These are phyloP conservation scores for Geotrichum reessii DNA, from an alignment of 1,139 yeast genomes.

Conservation along the genomic window DNA sequence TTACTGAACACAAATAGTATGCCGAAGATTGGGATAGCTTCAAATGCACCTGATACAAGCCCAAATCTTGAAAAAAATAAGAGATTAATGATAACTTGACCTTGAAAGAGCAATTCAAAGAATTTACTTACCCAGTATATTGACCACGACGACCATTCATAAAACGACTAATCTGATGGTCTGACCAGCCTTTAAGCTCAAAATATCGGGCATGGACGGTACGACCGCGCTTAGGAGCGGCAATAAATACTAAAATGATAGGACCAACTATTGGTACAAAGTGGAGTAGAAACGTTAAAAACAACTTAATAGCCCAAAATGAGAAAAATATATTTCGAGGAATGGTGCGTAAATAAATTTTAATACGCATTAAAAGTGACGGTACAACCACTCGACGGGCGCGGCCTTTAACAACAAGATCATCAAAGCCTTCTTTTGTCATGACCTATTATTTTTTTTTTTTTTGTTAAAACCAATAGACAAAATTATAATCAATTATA, in stretches of 20 bases:
- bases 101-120: too few relatives aligned
- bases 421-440: conserved; percentile 46
- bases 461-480: too few relatives aligned
- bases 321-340: conserved; percentile 35
- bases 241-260: conserved; percentile 45
- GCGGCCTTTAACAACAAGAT: conserved; percentile 45
- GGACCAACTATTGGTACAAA: conserved; percentile 64
- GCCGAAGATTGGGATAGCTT: conserved; percentile 56
- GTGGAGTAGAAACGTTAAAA: conserved; percentile 39
- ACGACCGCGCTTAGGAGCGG: conserved; percentile 56
- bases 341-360: conserved; percentile 26
- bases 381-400: conserved; percentile 40
- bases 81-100: conserved; percentile 3
- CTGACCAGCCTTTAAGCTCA: conserved; percentile 49
- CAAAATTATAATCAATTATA: conserved; percentile 25
- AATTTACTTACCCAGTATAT: conserved; percentile 29
- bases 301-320: conserved; percentile 35
- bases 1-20: conserved; percentile 61
- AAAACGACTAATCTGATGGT: conserved; percentile 37
- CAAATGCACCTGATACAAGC: conserved; percentile 51
- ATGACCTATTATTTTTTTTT: conserved; percentile 35
- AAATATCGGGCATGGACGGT: conserved; percentile 56
- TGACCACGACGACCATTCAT: conserved; percentile 33
- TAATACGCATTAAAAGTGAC: conserved; percentile 22
- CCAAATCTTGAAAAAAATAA: conserved; percentile 44